Conservation (phyloP, 1,139 yeast species). For the Hyphopichia wangnamkhiaoensis region DNA sequence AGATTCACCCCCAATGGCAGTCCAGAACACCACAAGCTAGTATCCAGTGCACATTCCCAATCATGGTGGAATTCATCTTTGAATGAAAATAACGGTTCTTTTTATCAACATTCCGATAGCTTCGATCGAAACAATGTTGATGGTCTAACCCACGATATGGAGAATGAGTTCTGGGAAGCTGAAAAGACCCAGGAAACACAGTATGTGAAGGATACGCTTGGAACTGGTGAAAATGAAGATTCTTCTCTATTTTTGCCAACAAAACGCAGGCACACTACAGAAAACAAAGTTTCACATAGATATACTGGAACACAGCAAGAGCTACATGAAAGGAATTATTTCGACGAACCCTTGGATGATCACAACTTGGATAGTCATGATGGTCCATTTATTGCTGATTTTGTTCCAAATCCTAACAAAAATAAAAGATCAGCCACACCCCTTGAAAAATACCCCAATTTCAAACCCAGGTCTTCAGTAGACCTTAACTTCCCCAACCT, state of each 20-base stretch:
- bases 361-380: background rate
- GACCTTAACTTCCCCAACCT: constrained; percentile 15
- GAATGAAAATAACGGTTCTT: background rate
- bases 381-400: no score
- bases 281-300: no score
- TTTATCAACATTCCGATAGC: background rate
- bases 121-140: constrained; percentile 3
- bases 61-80: background rate
- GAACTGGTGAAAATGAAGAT: background rate
- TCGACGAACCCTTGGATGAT: no score
- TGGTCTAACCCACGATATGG: constrained; percentile 13
- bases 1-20: no score
- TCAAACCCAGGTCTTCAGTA: constrained; percentile 12
- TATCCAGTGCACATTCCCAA: background rate
- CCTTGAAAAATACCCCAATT: no score
- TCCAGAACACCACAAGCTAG: no score
- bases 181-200: background rate
- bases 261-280: no score
- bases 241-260: background rate
- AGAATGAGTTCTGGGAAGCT: constrained; percentile 8
- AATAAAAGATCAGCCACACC: no score
- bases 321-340: no score
- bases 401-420: no score
- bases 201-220: background rate
- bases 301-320: no score